Base-by-base conservation (phyloP, 805 yeast genomes). In the Brettanomyces custersianus region DNA sequence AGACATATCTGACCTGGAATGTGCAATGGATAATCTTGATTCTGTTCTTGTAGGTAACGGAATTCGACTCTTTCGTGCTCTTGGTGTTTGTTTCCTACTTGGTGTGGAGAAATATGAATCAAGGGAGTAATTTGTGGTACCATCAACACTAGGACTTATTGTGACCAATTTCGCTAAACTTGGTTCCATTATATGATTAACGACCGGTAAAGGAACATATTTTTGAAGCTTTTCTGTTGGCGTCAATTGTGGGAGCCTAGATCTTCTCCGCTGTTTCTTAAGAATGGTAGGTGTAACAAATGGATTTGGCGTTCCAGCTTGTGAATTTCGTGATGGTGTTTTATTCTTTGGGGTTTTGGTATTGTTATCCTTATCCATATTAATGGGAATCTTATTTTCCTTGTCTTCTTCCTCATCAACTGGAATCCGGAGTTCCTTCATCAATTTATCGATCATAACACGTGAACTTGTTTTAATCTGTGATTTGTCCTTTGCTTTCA, bases 251-350 rank as follows among this genome's bases (percentile, higher is more conserved):
- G 44, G 41, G 4, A 42, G 20, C 16, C 20, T 36, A 2, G 51
- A 39, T 12, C 15, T 38, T 10, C 40, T 33, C 21, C 37, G 35
- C 7, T 36, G 36, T 30, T 43, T 45, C n/a, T 25, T 25, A n/a
- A n/a, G 7, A 19, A 44, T 38, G 19, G 45, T 43, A 4, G 62
- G 62, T 3, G 62, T 57, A 8, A 48, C 37, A 34, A 57, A 57
- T 12, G 62, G 62, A 40, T 56, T 50, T 3, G 53, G 46, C 5
- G 52, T 44, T 19, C 34, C 41, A 31, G 33, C 39, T 17, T 31
- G 31, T 20, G n/a, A n/a, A n/a, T n/a, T n/a, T n/a, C n/a, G n/a
- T n/a, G n/a, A n/a, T n/a, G 13, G n/a, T 8, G 23, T 28, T n/a
- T 31, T 39, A 9, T 28, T 33, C 29, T 13, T 37, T 29, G 46